These are phyloP conservation scores for Diplodia mutila DNA, from an alignment of 2,329 filamentous ascomycete genomes.

Conservation along the genomic window DNA sequence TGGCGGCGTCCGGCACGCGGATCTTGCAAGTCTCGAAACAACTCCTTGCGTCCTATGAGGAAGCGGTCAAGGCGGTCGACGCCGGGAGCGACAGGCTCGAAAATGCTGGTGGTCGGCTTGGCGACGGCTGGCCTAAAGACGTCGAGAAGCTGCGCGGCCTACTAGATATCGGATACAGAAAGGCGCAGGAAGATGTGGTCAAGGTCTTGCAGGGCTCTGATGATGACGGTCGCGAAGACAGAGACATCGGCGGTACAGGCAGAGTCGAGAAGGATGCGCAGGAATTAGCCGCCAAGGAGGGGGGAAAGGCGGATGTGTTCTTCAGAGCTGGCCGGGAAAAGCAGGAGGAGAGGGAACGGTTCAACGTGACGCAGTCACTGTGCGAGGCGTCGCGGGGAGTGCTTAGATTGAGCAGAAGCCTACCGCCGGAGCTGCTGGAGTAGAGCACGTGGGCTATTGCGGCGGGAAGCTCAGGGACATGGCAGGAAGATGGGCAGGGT, in stretches of 20 bases:
- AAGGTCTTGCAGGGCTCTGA: constrained; percentile 32
- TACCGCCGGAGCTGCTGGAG: constrained; percentile 29
- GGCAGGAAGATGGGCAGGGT: neutral
- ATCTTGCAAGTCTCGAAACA: constrained; percentile 6
- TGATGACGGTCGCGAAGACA: neutral
- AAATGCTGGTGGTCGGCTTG: constrained; percentile 5
- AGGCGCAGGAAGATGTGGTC: constrained; percentile 36
- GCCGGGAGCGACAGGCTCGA: neutral
- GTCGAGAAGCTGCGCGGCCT: constrained; percentile 32
- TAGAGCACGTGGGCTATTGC: neutral
- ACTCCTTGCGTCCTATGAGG: neutral
- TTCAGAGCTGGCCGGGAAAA: constrained; percentile 25
- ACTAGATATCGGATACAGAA: constrained; percentile 35
- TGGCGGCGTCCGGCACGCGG: neutral
- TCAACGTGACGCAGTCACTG: constrained; percentile 29
- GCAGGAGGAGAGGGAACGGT: constrained; percentile 3
- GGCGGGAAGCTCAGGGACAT: neutral
- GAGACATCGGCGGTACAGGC: no score
- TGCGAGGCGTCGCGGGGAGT: constrained; percentile 39
- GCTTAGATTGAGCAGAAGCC: constrained; percentile 38
- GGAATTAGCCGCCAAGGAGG: neutral
- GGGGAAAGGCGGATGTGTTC: neutral
- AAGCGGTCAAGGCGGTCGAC: neutral
- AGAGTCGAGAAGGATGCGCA: neutral
- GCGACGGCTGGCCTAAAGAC: constrained; percentile 33